Evolutionary conservation across 441 rosid genomes (phyloP), one percentile per base, ranked within the genome.

Genomic region (Pelargonium citronellum): DNA sequence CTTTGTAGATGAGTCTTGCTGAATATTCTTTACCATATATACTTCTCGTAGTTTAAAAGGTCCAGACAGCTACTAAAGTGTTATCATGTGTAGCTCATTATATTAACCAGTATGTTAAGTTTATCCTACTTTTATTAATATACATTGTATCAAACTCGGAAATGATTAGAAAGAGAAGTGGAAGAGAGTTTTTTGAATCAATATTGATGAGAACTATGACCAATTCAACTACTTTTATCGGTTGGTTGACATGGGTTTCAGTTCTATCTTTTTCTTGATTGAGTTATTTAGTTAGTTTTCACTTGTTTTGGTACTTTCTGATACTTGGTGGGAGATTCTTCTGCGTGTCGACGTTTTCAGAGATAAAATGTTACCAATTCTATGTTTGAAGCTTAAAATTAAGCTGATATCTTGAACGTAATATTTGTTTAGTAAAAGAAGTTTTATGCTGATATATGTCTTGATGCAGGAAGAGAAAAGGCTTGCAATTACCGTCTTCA

Each of bases 401-500:
- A 39, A 39, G 43, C 43, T 39, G 43, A 39, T 39, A 39, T 39
- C 43, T 39, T 39, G 43, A 39, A 39, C 7, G 5, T 39, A 10
- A 39, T 39, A 39, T 39, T 39, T 6, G 5, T 39, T 39, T 57
- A 37, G n/a, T 22, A 60, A 5, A 67, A 64, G 4, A 24, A 13
- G 17, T 5, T 53, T 67, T 9, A 0, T 1, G 43, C 13, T 41
- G 1, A 53, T 34, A 64, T 72, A 43, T 78, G 55, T 22, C 20
- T 68, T 55, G 7, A 66, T 74, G 81, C 96, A 95, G 99, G 83
- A 89, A 8, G 96, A 88, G 84, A 95, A 92, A 89, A 90, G 79
- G 80, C 71, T 95, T 2, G 97, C 99, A 12, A 90, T 95, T 77
- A 95, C 99, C 5, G 99, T 95, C 74, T 95, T 95, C 87, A 95